These are phyloP conservation scores for Blastobotrys illinoisensis DNA, from an alignment of 1,139 yeast species.

Conservation along the genomic window DNA sequence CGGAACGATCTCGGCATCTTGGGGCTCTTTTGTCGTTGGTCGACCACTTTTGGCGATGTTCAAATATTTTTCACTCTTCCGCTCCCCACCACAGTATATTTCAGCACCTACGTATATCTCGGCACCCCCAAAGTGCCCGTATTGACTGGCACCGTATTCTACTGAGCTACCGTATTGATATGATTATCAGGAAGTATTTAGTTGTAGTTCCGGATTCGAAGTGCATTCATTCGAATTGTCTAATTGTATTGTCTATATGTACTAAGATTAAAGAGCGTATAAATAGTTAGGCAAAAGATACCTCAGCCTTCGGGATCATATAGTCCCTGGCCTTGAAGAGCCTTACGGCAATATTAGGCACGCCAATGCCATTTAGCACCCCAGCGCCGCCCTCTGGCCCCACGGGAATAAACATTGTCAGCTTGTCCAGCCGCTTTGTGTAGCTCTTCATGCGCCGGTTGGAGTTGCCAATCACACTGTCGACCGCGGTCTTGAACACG, in stretches of 20 bases:
- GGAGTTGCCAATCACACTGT: slow-evolving; percentile 14
- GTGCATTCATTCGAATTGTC: too few relatives aligned
- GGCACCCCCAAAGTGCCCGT: not conserved
- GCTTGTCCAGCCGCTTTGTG: not conserved
- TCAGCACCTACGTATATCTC: not conserved
- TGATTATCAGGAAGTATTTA: too few relatives aligned
- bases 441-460: not conserved
- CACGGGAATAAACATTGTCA: slow-evolving; percentile 13
- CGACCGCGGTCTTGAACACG: slow-evolving; percentile 15
- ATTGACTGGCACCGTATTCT: too few relatives aligned
- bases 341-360: slow-evolving; percentile 17
- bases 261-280: too few relatives aligned
- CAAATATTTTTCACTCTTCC: not conserved
- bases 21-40: not conserved
- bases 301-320: slow-evolving; percentile 14
- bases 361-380: slow-evolving; percentile 14
- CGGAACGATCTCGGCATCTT: slow-evolving; percentile 3
- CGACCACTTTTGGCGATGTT: not conserved
- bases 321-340: slow-evolving; percentile 17
- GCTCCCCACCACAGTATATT: not conserved
- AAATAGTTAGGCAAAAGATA: not conserved
- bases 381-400: slow-evolving; percentile 20
- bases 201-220: too few relatives aligned
- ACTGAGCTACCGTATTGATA: too few relatives aligned
- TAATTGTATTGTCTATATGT: too few relatives aligned